Evolutionary conservation across 1,139 yeast genomes (phyloP).

Genomic region (Entelexis paramagnoliae): DNA sequence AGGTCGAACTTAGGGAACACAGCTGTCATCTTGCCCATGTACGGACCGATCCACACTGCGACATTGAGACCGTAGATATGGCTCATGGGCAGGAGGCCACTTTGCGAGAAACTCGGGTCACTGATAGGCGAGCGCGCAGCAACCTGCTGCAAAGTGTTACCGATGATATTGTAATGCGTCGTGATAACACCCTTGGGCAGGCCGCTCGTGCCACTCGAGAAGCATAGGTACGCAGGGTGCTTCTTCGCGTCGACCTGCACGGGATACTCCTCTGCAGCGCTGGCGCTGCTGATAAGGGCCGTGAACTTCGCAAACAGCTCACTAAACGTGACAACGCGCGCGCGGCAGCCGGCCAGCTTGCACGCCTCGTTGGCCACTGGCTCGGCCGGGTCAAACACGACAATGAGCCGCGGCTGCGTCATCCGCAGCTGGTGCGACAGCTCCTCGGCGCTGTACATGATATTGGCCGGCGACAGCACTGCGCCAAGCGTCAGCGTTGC

Average conservation of each 20-base stretch:
- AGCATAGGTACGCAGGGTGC: slow-evolving; percentile 36
- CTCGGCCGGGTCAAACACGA: slow-evolving; percentile 25
- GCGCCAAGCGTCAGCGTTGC: slow-evolving; percentile 32
- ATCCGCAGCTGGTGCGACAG: slow-evolving; percentile 31
- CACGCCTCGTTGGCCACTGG: slow-evolving; percentile 28
- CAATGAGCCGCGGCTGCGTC: slow-evolving; percentile 27
- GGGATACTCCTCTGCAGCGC: slow-evolving; percentile 22
- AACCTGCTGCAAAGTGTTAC: slow-evolving; percentile 28
- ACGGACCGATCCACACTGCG: slow-evolving; percentile 26
- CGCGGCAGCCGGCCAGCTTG: background rate
- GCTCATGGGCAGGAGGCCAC: slow-evolving; percentile 32
- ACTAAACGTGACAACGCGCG: slow-evolving; percentile 6
- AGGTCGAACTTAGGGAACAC: slow-evolving; percentile 32
- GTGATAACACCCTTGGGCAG: slow-evolving; percentile 63
- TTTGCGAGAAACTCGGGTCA: slow-evolving; percentile 4
- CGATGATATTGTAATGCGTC: slow-evolving; percentile 39
- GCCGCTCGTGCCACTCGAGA: slow-evolving; percentile 73
- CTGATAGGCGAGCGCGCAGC: slow-evolving; percentile 14
- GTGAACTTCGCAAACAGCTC: slow-evolving; percentile 4
- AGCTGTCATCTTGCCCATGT: slow-evolving; percentile 23
- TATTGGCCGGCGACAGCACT: slow-evolving; percentile 33
- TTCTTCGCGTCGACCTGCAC: slow-evolving; percentile 19
- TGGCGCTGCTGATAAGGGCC: background rate
- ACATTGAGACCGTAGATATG: slow-evolving; percentile 33
- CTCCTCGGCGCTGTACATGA: slow-evolving; percentile 31